A percentile compares a stretch with the other conserved stretches of the same genome.
These are phyloP conservation scores for Sporisorium reilianum DNA, from an alignment of 1,284 basidiomycete species.

Conservation along the genomic window DNA sequence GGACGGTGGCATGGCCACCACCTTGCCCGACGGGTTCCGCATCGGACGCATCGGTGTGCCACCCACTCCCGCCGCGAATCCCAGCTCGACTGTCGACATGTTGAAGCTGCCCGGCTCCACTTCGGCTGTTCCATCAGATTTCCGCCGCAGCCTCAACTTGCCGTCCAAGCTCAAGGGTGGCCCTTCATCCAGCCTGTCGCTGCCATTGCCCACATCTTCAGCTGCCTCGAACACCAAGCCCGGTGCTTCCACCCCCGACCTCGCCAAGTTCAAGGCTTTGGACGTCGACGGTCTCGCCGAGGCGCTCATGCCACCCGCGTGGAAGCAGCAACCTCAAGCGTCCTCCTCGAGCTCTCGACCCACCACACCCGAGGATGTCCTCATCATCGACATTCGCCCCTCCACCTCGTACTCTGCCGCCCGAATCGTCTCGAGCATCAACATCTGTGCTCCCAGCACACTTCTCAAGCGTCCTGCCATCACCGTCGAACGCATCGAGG, in stretches of 20 bases:
- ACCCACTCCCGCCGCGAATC: constrained; percentile 38
- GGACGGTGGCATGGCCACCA: constrained; percentile 48
- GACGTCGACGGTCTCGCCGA: constrained; percentile 44
- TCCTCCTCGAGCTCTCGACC: constrained; percentile 3
- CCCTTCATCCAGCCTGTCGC: constrained; percentile 25
- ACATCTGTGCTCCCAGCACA: constrained; percentile 91
- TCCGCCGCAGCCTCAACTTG: constrained; percentile 24
- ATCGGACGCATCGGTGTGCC: constrained; percentile 32
- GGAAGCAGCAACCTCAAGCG: constrained; percentile 16
- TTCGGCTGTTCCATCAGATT: constrained; percentile 10
- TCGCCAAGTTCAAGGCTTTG: constrained; percentile 42
- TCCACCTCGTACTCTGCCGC: constrained; percentile 71
- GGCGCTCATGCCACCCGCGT: constrained; percentile 25
- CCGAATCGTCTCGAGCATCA: constrained; percentile 75
- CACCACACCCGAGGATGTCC: constrained; percentile 36
- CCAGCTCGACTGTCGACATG: constrained; percentile 14
- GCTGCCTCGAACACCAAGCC: constrained; percentile 17
- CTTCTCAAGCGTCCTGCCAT: constrained; percentile 74
- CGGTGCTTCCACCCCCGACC: constrained; percentile 17
- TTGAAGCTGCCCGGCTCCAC: constrained; percentile 6
- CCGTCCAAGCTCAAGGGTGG: constrained; percentile 23
- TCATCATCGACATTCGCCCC: constrained; percentile 86
- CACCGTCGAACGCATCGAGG: constrained; percentile 62
- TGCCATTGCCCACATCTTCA: constrained; percentile 29
- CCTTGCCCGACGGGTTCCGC: constrained; percentile 38